Base-by-base conservation (phyloP, 83 land plant genomes). In the Diphasiastrum complanatum region DNA sequence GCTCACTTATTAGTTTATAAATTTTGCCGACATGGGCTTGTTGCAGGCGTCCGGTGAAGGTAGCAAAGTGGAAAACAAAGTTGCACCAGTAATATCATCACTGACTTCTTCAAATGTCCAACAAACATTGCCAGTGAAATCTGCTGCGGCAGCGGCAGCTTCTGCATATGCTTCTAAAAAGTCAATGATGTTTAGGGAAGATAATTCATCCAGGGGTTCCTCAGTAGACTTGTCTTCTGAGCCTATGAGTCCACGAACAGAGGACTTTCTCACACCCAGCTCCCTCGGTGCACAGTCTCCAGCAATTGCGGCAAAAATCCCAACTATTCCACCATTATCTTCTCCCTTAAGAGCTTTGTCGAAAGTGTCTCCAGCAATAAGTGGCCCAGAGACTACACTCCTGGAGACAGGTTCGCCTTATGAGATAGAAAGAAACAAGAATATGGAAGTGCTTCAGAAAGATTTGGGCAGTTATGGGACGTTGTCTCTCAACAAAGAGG, bases 71-170 rank as follows among this genome's bases (percentile, higher is more conserved):
- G n/a, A n/a, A n/a, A n/a, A n/a, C n/a, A n/a, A n/a, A n/a, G n/a
- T n/a, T n/a, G n/a, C n/a, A n/a, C n/a, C n/a, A n/a, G n/a, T n/a
- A n/a, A n/a, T n/a, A n/a, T n/a, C 25, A 23, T 16, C 58, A 50
- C 52, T 6, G 19, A 24, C 40, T 60, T 12, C 47, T 56, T 14
- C n/a, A 11, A 14, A 11, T 61, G 0, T 19, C 45, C 32, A 30
- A 11, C 57, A 53, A 38, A 30, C 60, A 2, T 51, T 3, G 8
- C 68, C 68, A 14, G 47, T 36, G 16, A 47, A 60, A 46, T 51
- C 57, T 27, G 73, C 68, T 34, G 73, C 55, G 6, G 24, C 52
- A 2, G 75, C 69, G 33, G 75, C 70, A 37, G 50, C 63, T n/a
- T 23, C 54, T 10, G 70, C 61, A 20, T 65, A 64, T 47, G 56